These are phyloP conservation scores for Heimioporus sp. DNA, from an alignment of 768 basidiomycete species.

Conservation along the genomic window DNA sequence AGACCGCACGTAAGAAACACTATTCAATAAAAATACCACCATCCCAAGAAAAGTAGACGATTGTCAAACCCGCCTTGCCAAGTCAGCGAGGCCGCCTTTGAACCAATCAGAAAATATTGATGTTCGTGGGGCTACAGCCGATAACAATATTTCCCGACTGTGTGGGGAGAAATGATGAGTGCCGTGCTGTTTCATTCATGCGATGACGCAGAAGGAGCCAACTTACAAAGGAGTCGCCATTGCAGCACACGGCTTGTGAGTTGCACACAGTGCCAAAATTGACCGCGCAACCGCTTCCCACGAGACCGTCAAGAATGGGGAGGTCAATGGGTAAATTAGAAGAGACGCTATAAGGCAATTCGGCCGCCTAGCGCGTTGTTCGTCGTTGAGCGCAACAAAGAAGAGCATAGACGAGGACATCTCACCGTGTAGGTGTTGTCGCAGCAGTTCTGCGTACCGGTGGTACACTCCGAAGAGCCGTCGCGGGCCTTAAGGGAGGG, in stretches of 20 bases:
- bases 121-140: constrained; percentile 10
- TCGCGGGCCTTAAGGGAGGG: constrained; percentile 4
- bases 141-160: constrained; percentile 10
- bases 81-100: background rate
- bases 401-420: too few species aligned
- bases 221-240: constrained; percentile 10
- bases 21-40: too few species aligned
- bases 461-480: constrained; percentile 5
- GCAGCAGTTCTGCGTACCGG: constrained; percentile 13
- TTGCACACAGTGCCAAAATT: background rate
- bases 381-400: background rate
- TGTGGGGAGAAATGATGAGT: background rate
- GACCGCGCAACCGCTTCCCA: constrained; percentile 5
- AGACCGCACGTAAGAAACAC: too few species aligned
- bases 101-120: background rate
- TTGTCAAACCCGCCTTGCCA: too few species aligned
- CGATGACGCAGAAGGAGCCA: background rate
- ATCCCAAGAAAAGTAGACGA: too few species aligned
- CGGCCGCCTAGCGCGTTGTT: background rate
- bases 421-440: background rate
- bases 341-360: background rate
- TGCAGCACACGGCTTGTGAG: constrained; percentile 19
- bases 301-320: background rate
- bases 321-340: too few species aligned
- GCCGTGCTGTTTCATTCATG: too few species aligned